Base-by-base conservation (phyloP, 2,329 filamentous ascomycete species). In the Cladophialophora yegresii region DNA sequence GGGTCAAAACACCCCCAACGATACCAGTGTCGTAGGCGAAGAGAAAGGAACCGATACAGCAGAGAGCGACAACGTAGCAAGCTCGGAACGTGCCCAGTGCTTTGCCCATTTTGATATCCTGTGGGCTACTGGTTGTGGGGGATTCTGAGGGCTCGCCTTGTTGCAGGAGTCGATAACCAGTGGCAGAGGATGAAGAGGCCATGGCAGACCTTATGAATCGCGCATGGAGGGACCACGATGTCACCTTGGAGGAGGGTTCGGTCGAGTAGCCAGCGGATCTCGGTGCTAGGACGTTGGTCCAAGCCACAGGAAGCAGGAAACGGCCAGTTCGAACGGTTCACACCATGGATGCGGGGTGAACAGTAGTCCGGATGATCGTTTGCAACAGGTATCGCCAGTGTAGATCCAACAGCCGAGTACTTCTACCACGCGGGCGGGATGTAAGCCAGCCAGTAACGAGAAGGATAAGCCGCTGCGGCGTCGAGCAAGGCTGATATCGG, bases 1-100 rank as follows among this genome's bases (percentile, higher is more conserved):
- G 71, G 0, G 79, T 80, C 55, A 82, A 74, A 30, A 82, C 79
- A 40, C 80, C 79, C 50, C 80, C 80, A 43, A 79, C 77, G n/a
- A 79, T 75, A 1, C 77, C 77, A 4, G 77, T 78, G 56, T 79
- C 77, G 71, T 78, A 79, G 30, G 77, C 77, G 62, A 78, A 79
- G 5, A 79, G 67, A 9, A 77, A 78, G 2, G 75, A 77, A 26
- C 75, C 75, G 70, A 77, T 76, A 57, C 74, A 77, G 66, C 75
- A 75, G 58, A 74, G 71, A 0, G 71, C 73, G 28, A 74, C 76
- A 28, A 78, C 73, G 54, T 75, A 77, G 43, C 72, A 69, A 55
- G 75, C 76, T 49, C 76, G 69, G 54, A 77, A 69, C 36, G 74
- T 69, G 50, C 76, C 76, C 20, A 77, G 72, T 63, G 65, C 73